Conservation (phyloP, 106 monocot species). For the Allium fistulosum region DNA sequence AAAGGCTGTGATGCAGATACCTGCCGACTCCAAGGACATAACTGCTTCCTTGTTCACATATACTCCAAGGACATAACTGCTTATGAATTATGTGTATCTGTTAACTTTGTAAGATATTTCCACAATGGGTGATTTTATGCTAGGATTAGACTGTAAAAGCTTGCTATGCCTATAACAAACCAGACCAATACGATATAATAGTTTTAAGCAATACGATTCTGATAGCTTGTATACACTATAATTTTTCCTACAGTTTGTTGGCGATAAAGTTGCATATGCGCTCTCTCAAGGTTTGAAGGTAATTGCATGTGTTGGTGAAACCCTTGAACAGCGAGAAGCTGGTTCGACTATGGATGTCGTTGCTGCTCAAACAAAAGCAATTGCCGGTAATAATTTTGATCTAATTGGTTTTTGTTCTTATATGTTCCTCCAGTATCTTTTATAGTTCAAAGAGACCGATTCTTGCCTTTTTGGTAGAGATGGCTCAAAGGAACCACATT, state of each 20-base stretch:
- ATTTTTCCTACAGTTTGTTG: constrained; percentile 60
- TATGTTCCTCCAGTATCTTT: not conserved
- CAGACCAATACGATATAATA: no score
- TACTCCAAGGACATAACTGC: no score
- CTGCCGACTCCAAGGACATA: no score
- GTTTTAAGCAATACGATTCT: no score
- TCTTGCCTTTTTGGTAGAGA: not conserved
- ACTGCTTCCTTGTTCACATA: no score
- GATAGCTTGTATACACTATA: not conserved
- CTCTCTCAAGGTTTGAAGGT: constrained; percentile 84
- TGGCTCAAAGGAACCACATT: not conserved
- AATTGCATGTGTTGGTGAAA: constrained; percentile 95
- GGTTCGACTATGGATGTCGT: constrained; percentile 83
- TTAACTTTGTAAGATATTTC: no score
- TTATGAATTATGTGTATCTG: no score
- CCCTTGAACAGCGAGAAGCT: constrained; percentile 82
- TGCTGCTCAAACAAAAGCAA: constrained; percentile 84
- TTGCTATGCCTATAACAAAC: no score
- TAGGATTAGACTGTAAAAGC: no score
- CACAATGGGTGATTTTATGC: no score
- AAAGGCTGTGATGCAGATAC: no score
- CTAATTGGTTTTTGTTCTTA: not conserved
- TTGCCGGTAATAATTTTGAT: constrained; percentile 44
- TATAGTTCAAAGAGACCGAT: not conserved
- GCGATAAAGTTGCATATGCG: constrained; percentile 92